Evolutionary conservation across 2,329 filamentous ascomycete species (phyloP), one percentile per base, ranked within the genome.

Genomic region (Didymella exigua): DNA sequence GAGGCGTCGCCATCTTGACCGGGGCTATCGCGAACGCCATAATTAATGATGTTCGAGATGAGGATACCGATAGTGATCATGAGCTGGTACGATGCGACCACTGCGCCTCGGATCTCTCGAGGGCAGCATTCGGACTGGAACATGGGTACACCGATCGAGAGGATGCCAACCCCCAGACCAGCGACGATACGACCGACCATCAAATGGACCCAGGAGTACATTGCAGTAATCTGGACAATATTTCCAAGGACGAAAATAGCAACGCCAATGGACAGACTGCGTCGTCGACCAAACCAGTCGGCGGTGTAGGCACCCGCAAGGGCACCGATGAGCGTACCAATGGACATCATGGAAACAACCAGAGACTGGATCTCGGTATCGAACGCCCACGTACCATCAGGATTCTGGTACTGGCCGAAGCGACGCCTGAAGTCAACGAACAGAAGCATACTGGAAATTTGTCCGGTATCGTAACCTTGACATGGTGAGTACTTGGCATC

Each of bases 81-180:
- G n/a, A 78, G 73, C 61, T 78, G 76, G 62, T 78, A 78, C 4
- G 72, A 76, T 13, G 76, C 72, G n/a, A 88, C 83, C 37, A 89
- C 82, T 29, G 84, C 82, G 62, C 86, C 86, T 61, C 86, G 84
- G 57, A 88, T 86, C 63, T 85, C 80, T 16, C 81, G 79, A 4
- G 86, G 86, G 1, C 84, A 80, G 47, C 80, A 85, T 68, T 89
- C 86, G 34, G 83, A 83, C 72, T 89, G 86, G 72, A 86, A 88
- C 80, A 89, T 85, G 54, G 86, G 86, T 2, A 88, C 85, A 30
- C 84, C 79, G 29, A 88, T 83, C 8, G 75, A 77, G 16, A 79
- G 67, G n/a, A 72, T 70, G 29, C 77, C 77, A 31, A 79, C 75
- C 38, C 77, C 77, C 8, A 79, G 58, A 62, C 77, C 77, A 40